Evolutionary conservation across 768 basidiomycete genomes (phyloP), one percentile per base, ranked within the genome.

Genomic region (Leucocoprinus leucothites): DNA sequence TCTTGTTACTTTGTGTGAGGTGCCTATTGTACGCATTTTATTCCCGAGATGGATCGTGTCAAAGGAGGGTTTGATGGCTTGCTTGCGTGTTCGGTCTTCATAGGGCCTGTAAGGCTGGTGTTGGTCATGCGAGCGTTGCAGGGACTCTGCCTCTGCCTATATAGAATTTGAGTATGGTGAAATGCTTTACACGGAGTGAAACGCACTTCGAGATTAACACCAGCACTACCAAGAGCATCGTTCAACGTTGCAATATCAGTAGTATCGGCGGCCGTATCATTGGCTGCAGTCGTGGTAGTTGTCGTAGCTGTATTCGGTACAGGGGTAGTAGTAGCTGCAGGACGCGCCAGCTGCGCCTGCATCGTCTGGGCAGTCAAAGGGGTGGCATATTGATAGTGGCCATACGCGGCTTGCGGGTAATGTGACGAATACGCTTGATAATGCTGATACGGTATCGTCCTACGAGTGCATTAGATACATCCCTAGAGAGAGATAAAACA

Each of bases 91-190:
- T 11, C 91, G 86, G 70, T 94, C 92, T 67, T 90, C 87, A 62
- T 82, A 85, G 0, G 81, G 69, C 11, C 87, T 82, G 64, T 85
- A 87, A 16, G 80, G 57, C 43, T 82, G 79, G 58, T 84, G 85
- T 42, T 77, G 78, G 56, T 85, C 82, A 53, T 85, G 78, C 2
- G 78, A 73, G 38, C 87, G 78, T 60, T 91, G 89, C 4, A 93
- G 71, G 3, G 81, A 78, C 67, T 93, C 92, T 72, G 94, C 91
- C 68, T 94, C 92, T 0, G 92, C 92, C 90, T 94, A 63, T 2
- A 36, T 16, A 34, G 9, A 28, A 41, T 26, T 18, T 26, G 36
- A 26, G 47, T 36, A 14, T 48, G 25, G 31, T 11, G 6, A 45
- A 44, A 25, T 19, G 4, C 8, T 22, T 13, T 34, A 6, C 18